Evolutionary conservation across 2,329 filamentous ascomycete genomes (phyloP).

Genomic region (Pseudogymnoascus sp.): DNA sequence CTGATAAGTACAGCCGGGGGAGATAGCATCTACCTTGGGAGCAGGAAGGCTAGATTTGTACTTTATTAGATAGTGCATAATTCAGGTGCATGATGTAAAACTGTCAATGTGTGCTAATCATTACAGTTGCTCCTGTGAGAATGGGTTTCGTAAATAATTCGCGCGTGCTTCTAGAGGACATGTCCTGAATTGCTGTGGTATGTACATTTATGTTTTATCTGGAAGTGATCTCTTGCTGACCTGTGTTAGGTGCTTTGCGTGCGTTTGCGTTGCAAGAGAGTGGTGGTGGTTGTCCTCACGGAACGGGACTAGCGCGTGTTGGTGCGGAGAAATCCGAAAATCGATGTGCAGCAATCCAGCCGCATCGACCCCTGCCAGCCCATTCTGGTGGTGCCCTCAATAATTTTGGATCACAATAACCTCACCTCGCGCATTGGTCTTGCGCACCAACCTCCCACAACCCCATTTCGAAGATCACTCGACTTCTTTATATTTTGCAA

Average conservation of each 20-base stretch:
- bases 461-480: neutral
- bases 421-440: conserved; percentile 1
- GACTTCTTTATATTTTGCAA: neutral
- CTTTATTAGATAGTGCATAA: conserved; percentile 25
- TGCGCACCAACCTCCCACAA: conserved; percentile 7
- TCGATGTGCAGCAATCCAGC: neutral
- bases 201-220: neutral
- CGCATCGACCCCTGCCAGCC: conserved; percentile 5
- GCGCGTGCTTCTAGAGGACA: neutral
- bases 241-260: neutral
- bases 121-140: neutral
- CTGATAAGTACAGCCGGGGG: conserved; percentile 7
- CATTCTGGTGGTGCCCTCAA: conserved; percentile 8
- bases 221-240: neutral
- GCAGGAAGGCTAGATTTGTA: conserved; percentile 26
- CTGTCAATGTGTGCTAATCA: neutral
- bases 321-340: conserved; percentile 6
- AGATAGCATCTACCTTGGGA: conserved; percentile 8
- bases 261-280: neutral
- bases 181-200: neutral
- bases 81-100: conserved; percentile 8
- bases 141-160: neutral
- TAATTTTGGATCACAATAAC: conserved; percentile 10
- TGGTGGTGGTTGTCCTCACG: neutral
- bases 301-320: neutral